Evolutionary conservation across 2,329 filamentous ascomycete genomes (phyloP).

Genomic region (Exophiala phaeomuriformis): DNA sequence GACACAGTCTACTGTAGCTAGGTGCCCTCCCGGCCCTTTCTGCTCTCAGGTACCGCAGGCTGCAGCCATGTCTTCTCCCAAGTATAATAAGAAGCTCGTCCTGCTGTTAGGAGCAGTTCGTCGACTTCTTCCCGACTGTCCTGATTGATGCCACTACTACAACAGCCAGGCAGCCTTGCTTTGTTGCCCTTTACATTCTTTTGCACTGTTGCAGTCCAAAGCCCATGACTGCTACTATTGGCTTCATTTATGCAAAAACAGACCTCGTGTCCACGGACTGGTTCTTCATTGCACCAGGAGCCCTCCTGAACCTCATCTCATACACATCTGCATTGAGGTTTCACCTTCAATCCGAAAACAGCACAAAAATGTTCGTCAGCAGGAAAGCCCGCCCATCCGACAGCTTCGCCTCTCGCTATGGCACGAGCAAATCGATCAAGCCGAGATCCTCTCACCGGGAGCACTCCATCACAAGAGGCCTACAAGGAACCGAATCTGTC

Average conservation of each 20-base stretch:
- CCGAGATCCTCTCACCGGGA: conserved; percentile 34
- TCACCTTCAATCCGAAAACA: background rate
- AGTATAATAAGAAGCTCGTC: conserved; percentile 9
- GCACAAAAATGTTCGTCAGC: conserved; percentile 16
- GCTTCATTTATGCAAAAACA: no score
- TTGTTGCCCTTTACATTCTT: conserved; percentile 1
- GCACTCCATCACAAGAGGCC: conserved; percentile 21
- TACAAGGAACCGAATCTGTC: conserved; percentile 23
- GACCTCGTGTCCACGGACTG: no score
- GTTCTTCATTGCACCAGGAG: no score
- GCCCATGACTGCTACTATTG: background rate
- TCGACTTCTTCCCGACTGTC: conserved; percentile 2
- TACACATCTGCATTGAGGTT: no score
- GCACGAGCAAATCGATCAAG: conserved; percentile 36
- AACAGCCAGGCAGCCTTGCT: conserved; percentile 12
- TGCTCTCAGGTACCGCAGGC: background rate
- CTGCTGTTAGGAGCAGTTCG: conserved; percentile 5
- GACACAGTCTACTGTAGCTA: background rate
- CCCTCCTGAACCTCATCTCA: no score
- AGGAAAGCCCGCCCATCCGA: conserved; percentile 29
- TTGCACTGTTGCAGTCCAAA: background rate
- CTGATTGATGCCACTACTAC: conserved; percentile 8
- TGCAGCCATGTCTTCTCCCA: conserved; percentile 4
- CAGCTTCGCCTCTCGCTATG: conserved; percentile 37
- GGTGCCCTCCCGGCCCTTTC: conserved; percentile 3